phyloP scores from a whole-genome alignment of 495 filamentous ascomycete genomes.

The Zalerion maritima region DNA sequence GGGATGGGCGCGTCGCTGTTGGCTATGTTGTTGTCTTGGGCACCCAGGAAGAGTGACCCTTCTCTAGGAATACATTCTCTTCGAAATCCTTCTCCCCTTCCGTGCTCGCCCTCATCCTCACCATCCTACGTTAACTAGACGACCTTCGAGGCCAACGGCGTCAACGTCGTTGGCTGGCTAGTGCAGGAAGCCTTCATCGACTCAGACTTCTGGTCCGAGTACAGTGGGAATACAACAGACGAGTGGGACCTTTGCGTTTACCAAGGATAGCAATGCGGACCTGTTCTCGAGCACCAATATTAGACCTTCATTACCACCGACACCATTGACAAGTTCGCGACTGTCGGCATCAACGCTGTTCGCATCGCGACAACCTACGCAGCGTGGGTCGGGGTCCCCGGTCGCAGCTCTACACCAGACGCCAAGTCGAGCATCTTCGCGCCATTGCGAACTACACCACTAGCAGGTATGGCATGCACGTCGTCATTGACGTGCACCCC shows the following conservation, averaged over 20 bases:
- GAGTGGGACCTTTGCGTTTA: not conserved
- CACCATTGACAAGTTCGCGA: constrained; percentile 2
- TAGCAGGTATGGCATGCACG: constrained; percentile 5
- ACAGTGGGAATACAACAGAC: constrained; percentile 1
- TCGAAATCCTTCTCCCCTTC: constrained; percentile 2
- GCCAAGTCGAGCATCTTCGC: constrained; percentile 2
- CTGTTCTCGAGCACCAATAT: not conserved
- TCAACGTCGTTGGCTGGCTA: constrained; percentile 1
- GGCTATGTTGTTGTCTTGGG: too few relatives aligned
- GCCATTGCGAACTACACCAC: constrained; percentile 2
- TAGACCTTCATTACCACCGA: not conserved
- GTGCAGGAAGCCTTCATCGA: not conserved
- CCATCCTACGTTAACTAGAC: constrained; percentile 3
- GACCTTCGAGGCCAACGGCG: constrained; percentile 3
- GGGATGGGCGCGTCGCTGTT: not conserved
- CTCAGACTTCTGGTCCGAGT: not conserved
- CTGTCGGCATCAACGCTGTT: constrained; percentile 1
- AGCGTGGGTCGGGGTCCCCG: constrained; percentile 5
- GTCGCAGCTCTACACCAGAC: constrained; percentile 3
- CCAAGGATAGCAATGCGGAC: constrained; percentile 1
- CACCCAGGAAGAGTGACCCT: too few relatives aligned
- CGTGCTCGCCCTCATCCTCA: constrained; percentile 2
- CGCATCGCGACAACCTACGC: constrained; percentile 4
- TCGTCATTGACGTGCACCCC: constrained; percentile 4
- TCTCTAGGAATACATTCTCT: not conserved